Conservation (phyloP, 495 filamentous ascomycete species). For the Neurospora sp. region DNA sequence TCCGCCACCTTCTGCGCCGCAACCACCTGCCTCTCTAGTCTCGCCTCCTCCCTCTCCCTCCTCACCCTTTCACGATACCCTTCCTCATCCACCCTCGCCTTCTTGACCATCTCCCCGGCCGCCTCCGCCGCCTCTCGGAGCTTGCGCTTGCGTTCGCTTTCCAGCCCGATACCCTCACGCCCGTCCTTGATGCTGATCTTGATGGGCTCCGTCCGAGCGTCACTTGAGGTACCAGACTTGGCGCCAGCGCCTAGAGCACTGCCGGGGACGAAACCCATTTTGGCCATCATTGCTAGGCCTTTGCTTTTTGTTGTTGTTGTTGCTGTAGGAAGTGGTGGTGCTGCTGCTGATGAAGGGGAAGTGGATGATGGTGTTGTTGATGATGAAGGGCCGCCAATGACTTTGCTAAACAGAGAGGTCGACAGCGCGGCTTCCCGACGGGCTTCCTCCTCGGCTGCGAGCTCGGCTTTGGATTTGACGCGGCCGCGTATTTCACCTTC, state of each 20-base stretch:
- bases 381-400: constrained; percentile 5
- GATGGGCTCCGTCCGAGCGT: constrained; percentile 49
- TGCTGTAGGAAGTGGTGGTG: constrained; percentile 9
- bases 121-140: constrained; percentile 54
- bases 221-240: neutral
- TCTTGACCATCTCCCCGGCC: constrained; percentile 42
- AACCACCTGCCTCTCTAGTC: constrained; percentile 54
- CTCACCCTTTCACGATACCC: constrained; percentile 69
- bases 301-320: constrained; percentile 43
- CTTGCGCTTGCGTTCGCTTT: constrained; percentile 73
- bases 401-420: constrained; percentile 48
- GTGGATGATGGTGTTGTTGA: neutral
- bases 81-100: constrained; percentile 55
- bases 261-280: constrained; percentile 76
- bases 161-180: constrained; percentile 76
- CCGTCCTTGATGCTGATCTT: constrained; percentile 64
- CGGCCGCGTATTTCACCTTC: constrained; percentile 51
- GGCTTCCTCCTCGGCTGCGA: constrained; percentile 53
- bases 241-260: constrained; percentile 45
- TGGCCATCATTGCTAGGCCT: constrained; percentile 93
- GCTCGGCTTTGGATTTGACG: constrained; percentile 74
- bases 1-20: constrained; percentile 80
- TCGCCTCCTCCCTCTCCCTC: constrained; percentile 58
- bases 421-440: constrained; percentile 67
- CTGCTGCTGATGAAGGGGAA: neutral